Evolutionary conservation across 139 green algal species (phyloP).

Genomic region (Edaphochlamys debaryana): DNA sequence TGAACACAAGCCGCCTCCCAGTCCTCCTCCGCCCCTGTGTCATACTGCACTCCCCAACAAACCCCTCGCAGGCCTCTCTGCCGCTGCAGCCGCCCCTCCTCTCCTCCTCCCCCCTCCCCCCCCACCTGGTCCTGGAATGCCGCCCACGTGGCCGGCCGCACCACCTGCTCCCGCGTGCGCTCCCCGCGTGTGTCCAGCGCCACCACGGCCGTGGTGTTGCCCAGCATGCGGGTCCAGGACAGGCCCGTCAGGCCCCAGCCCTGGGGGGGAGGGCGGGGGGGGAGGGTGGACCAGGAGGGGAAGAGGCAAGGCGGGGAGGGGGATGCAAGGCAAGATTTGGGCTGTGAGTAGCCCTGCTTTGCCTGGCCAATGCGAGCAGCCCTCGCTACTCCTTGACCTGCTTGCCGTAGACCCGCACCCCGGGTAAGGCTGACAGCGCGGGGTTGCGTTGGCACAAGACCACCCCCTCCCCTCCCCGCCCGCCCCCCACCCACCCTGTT

Average conservation of each 20-base stretch:
- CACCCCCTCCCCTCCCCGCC: no score
- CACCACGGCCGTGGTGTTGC: constrained; percentile 48
- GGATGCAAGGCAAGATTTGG: no score
- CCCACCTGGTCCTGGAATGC: constrained; percentile 36
- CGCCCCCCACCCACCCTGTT: constrained; percentile 20
- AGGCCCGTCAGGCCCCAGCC: constrained; percentile 41
- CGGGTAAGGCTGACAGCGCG: no score
- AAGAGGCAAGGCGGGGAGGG: background rate
- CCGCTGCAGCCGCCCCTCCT: background rate
- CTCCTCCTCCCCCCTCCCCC: background rate
- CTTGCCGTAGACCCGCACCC: no score
- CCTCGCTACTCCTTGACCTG: no score
- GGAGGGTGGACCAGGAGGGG: background rate
- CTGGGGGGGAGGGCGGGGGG: background rate
- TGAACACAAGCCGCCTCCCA: background rate
- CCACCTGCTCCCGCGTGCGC: constrained; percentile 39
- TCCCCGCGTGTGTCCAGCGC: constrained; percentile 57
- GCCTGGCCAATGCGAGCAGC: no score
- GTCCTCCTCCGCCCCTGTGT: no score
- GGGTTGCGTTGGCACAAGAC: no score
- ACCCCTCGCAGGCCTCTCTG: no score
- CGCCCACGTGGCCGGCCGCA: constrained; percentile 31
- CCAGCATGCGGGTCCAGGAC: constrained; percentile 40
- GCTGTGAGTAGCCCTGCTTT: no score
- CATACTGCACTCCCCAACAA: no score